Evolutionary conservation across 306 rosid species (phyloP).

Genomic region (Neltuma alba): DNA sequence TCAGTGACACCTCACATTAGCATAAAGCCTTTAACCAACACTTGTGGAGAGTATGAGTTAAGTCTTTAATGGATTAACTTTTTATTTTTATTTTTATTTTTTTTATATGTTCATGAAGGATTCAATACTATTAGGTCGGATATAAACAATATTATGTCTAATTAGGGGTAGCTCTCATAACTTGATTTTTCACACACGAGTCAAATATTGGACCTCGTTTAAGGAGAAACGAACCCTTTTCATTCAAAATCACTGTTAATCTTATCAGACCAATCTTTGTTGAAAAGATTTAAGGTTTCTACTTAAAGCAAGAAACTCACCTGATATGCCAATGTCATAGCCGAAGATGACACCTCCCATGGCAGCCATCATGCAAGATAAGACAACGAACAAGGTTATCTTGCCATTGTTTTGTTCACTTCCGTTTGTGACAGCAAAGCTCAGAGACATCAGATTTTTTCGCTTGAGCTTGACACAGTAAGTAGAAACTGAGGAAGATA

Average conservation of each 20-base stretch:
- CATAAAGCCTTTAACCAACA: not conserved
- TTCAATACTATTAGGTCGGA: too few relatives aligned
- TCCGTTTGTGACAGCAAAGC: slow-evolving; percentile 19
- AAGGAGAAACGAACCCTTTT: not conserved
- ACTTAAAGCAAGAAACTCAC: not conserved
- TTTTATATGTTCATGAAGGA: too few relatives aligned
- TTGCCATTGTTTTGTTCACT: slow-evolving; percentile 30
- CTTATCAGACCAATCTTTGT: not conserved
- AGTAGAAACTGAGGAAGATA: slow-evolving; percentile 10
- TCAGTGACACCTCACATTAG: not conserved
- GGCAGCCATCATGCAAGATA: slow-evolving; percentile 53
- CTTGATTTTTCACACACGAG: not conserved
- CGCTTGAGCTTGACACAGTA: slow-evolving; percentile 5
- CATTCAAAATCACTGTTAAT: not conserved
- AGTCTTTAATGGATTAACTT: not conserved
- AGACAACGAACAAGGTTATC: slow-evolving; percentile 38
- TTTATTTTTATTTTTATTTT: too few relatives aligned
- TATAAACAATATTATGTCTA: not conserved
- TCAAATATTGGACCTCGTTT: not conserved
- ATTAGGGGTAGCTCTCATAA: not conserved
- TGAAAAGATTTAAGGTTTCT: not conserved
- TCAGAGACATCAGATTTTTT: slow-evolving; percentile 31
- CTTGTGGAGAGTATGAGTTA: not conserved
- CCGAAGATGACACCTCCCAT: slow-evolving; percentile 52
- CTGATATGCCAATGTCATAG: slow-evolving; percentile 52